Evolutionary conservation across 106 monocot genomes (phyloP), one percentile per base, ranked within the genome.

Genomic region (Apostasia ramifera): DNA sequence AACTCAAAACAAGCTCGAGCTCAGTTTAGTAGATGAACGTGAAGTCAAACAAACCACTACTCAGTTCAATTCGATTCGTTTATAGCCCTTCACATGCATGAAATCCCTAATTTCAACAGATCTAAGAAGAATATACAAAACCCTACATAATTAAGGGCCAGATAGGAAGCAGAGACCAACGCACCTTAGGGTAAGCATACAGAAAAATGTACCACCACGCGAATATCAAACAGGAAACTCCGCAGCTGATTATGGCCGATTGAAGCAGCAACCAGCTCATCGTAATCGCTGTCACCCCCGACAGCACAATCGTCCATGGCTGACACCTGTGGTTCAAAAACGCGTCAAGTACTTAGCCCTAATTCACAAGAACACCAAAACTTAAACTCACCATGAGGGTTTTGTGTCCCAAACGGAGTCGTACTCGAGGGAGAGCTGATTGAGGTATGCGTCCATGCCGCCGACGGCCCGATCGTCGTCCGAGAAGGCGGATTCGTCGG

Each of bases 351-450:
- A 61, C 50, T 5, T 5, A 50, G 4, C 50, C 50, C 50, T 50
- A 4, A 50, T 50, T 8, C 4, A 50, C 6, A 50, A 50, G 50
- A 50, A 50, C 26, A 50, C 50, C 50, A 50, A 4, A 50, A 5
- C 0, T 4, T 8, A 50, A 57, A 70, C 82, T 78, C 47, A 97
- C 95, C 95, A 97, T 1, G 89, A 76, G 63, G 95, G 95, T 63
- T 97, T 97, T 70, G 95, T 97, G 86, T 97, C 95, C 95, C 92
- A 97, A 40, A 97, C 86, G 37, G 89, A 97, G 55, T 97, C 95
- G 65, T 97, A 97, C 57, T 97, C 95, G 46, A 97, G 81, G 12
- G 92, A 89, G 60, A 97, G 78, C 69, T 88, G 67, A 57, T 92
- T 85, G 74, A 92, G 89, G 71, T 92, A 97, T 9, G 86, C 82